These are phyloP conservation scores for Chrysosporium queenslandicum DNA, from an alignment of 2,329 filamentous ascomycete species.

Conservation along the genomic window DNA sequence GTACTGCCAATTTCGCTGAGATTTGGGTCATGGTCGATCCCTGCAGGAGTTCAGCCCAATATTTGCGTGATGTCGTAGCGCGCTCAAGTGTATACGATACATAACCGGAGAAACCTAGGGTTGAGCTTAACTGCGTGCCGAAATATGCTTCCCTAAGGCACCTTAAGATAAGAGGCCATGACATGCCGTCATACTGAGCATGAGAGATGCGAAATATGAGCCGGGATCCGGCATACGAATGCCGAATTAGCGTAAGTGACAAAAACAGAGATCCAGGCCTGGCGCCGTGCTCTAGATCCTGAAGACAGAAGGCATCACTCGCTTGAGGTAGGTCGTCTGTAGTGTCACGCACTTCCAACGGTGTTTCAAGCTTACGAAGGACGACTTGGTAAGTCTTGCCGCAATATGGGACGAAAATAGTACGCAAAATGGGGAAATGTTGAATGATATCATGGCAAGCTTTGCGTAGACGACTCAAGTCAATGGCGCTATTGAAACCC, in stretches of 20 bases:
- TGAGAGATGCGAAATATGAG: conserved; percentile 52
- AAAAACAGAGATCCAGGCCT: not conserved
- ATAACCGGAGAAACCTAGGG: not conserved
- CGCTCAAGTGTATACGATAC: conserved; percentile 4
- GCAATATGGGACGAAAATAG: conserved; percentile 43
- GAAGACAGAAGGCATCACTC: conserved; percentile 38
- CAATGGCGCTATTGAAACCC: conserved; percentile 27
- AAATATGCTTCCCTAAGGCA: conserved; percentile 1
- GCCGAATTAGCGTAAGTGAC: not conserved
- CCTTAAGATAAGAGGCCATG: conserved; percentile 37
- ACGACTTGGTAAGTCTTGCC: conserved; percentile 43
- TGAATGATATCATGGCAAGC: not conserved
- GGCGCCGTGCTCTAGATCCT: conserved; percentile 38
- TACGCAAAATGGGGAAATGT: conserved; percentile 41
- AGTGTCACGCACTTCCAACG: conserved; percentile 37
- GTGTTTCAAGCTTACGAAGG: conserved; percentile 39
- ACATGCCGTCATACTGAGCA: conserved; percentile 55
- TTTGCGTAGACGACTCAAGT: conserved; percentile 28
- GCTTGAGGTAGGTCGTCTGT: conserved; percentile 39
- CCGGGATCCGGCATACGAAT: conserved; percentile 19
- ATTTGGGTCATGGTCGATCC: conserved; percentile 5
- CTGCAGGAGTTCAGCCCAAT: conserved; percentile 7
- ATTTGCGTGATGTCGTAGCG: conserved; percentile 6
- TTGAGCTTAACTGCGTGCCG: not conserved
- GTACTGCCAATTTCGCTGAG: not conserved